Evolutionary conservation across 2,329 filamentous ascomycete species (phyloP).

Genomic region (Diplocarpon mali): DNA sequence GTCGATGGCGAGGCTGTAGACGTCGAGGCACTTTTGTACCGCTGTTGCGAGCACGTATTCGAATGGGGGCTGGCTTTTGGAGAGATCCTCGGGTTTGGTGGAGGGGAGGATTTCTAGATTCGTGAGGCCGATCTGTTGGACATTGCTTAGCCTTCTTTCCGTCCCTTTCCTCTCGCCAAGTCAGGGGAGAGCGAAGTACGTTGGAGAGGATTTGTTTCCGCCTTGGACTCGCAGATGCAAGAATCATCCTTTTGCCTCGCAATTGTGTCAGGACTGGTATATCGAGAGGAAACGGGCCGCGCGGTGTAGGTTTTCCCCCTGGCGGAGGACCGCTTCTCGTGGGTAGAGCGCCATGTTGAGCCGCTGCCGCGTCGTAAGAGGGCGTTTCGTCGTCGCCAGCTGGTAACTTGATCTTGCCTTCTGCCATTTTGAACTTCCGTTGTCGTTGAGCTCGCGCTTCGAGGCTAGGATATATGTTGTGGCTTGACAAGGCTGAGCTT

Average conservation of each 20-base stretch:
- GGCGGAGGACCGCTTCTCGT: slow-evolving; percentile 11
- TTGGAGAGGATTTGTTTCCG: slow-evolving; percentile 70
- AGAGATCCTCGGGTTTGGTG: slow-evolving; percentile 71
- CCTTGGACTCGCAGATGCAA: slow-evolving; percentile 82
- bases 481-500: background rate
- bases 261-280: slow-evolving; percentile 71
- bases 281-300: slow-evolving; percentile 55
- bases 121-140: slow-evolving; percentile 58
- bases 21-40: slow-evolving; percentile 67
- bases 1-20: slow-evolving; percentile 34
- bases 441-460: background rate
- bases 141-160: background rate
- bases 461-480: no score
- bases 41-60: slow-evolving; percentile 90
- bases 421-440: slow-evolving; percentile 8
- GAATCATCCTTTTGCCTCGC: slow-evolving; percentile 68
- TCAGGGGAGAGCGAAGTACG: slow-evolving; percentile 30
- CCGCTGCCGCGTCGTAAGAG: slow-evolving; percentile 19
- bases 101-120: slow-evolving; percentile 81
- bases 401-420: slow-evolving; percentile 6
- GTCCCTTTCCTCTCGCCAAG: background rate
- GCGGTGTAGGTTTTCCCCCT: slow-evolving; percentile 13
- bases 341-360: slow-evolving; percentile 19
- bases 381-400: slow-evolving; percentile 15
- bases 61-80: slow-evolving; percentile 68